Conservation (phyloP, 1,284 basidiomycete genomes). For the Puccinia triticina region DNA sequence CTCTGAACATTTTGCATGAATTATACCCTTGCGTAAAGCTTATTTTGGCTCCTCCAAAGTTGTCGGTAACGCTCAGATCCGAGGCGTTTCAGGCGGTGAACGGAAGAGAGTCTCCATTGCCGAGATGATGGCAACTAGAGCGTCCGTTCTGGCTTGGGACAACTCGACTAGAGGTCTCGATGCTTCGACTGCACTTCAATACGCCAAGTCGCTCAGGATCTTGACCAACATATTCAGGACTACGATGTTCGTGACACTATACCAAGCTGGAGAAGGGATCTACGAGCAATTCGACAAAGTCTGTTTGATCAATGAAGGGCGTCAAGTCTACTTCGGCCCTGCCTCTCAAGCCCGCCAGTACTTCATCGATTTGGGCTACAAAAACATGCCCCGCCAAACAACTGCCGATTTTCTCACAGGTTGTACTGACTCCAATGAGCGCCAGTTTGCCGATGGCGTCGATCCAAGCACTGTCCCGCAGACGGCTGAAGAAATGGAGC, state of each 20-base stretch:
- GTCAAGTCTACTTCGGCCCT: slow-evolving; percentile 79
- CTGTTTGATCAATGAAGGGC: slow-evolving; percentile 74
- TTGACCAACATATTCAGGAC: slow-evolving; percentile 65
- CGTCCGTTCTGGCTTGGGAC: slow-evolving; percentile 57
- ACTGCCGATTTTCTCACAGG: slow-evolving; percentile 65
- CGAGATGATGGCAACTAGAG: slow-evolving; percentile 65
- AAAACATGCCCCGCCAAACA: slow-evolving; percentile 68
- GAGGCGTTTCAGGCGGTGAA: slow-evolving; percentile 68
- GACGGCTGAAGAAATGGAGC: slow-evolving; percentile 63
- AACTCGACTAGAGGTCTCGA: slow-evolving; percentile 75
- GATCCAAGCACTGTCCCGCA: slow-evolving; percentile 55
- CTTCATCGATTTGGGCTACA: slow-evolving; percentile 74
- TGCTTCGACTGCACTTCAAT: slow-evolving; percentile 67
- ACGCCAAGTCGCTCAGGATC: slow-evolving; percentile 66
- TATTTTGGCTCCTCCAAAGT: slow-evolving; percentile 59
- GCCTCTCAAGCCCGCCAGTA: slow-evolving; percentile 73
- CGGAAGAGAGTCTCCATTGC: slow-evolving; percentile 69
- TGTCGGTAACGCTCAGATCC: slow-evolving; percentile 64
- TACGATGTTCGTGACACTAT: slow-evolving; percentile 61
- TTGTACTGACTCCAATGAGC: slow-evolving; percentile 62
- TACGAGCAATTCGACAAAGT: slow-evolving; percentile 67
- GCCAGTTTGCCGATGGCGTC: slow-evolving; percentile 59
- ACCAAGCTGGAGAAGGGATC: slow-evolving; percentile 67
- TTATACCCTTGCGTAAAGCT: not conserved
- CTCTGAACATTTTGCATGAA: not conserved